phyloP scores from a whole-genome alignment of 306 rosid species.

The Vigna reflexopilosa region DNA sequence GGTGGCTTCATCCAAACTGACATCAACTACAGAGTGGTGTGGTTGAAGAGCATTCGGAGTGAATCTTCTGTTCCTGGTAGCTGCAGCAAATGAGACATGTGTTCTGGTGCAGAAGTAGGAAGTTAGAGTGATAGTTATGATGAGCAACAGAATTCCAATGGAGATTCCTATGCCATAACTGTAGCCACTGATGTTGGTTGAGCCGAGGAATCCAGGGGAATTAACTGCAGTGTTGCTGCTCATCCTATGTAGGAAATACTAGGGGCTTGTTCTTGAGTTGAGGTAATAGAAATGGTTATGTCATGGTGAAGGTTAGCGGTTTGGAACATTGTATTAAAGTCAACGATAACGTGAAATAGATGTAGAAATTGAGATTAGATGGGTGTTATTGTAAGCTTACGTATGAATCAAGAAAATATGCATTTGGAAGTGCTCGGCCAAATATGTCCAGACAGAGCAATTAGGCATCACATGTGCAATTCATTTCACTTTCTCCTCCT shows the following conservation, averaged over 20 bases:
- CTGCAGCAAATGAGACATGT: conserved; percentile 22
- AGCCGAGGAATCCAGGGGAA: conserved; percentile 65
- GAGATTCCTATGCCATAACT: conserved; percentile 92
- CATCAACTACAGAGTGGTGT: conserved; percentile 57
- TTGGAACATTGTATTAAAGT: background rate
- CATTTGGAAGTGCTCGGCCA: background rate
- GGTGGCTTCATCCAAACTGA: conserved; percentile 75
- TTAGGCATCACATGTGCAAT: conserved; percentile 6
- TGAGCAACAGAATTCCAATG: conserved; percentile 77
- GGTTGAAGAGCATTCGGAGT: conserved; percentile 30
- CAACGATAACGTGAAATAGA: background rate
- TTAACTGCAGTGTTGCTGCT: conserved; percentile 38
- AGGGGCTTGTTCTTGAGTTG: conserved; percentile 11
- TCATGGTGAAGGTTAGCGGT: conserved; percentile 45
- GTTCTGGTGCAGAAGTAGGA: conserved; percentile 79
- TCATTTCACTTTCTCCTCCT: background rate
- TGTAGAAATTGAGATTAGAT: background rate
- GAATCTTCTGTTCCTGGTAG: conserved; percentile 21
- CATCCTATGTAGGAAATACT: conserved; percentile 43
- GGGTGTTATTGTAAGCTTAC: background rate
- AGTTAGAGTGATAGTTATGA: conserved; percentile 78
- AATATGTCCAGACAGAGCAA: conserved; percentile 6
- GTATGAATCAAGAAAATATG: background rate
- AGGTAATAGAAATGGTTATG: conserved; percentile 32
- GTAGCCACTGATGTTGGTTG: conserved; percentile 66